Conservation (phyloP, 371 early-diverging fungal genomes). For the Mucor saturninus region DNA sequence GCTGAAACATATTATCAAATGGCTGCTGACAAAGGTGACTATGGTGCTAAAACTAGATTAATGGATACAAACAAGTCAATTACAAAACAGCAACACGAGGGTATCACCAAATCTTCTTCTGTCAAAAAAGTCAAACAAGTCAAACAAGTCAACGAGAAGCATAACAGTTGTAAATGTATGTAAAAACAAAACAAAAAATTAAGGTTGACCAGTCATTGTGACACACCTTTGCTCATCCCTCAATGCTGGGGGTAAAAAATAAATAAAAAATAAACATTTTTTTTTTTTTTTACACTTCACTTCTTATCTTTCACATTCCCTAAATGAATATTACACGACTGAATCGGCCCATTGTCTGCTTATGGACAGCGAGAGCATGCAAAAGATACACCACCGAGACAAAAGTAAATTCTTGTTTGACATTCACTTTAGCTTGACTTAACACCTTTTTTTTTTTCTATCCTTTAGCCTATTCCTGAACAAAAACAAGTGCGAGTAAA, state of each 20-base stretch:
- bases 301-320: neutral
- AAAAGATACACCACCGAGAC: conserved; percentile 2
- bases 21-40: conserved; percentile 38
- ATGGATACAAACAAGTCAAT: conserved; percentile 12
- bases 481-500: conserved; percentile 31
- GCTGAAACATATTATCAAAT: conserved; percentile 34
- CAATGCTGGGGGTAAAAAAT: neutral
- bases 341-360: neutral
- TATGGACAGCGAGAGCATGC: neutral
- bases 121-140: neutral
- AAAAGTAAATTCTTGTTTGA: neutral
- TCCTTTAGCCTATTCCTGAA: conserved; percentile 1
- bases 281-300: neutral
- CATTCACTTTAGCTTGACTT: neutral
- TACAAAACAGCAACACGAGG: conserved; percentile 29
- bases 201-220: conserved; percentile 12
- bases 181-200: neutral
- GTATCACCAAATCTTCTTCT: neutral
- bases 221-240: conserved; percentile 5
- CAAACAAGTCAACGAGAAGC: neutral
- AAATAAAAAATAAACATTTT: neutral
- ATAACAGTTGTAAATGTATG: conserved; percentile 16
- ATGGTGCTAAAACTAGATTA: conserved; percentile 13
- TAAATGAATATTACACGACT: conserved; percentile 4
- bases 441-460: neutral